Percentiles rank a stretch among this genome's conserved stretches.
Conservation (phyloP, 1,284 basidiomycete genomes). For the Trichosporon faecale region DNA sequence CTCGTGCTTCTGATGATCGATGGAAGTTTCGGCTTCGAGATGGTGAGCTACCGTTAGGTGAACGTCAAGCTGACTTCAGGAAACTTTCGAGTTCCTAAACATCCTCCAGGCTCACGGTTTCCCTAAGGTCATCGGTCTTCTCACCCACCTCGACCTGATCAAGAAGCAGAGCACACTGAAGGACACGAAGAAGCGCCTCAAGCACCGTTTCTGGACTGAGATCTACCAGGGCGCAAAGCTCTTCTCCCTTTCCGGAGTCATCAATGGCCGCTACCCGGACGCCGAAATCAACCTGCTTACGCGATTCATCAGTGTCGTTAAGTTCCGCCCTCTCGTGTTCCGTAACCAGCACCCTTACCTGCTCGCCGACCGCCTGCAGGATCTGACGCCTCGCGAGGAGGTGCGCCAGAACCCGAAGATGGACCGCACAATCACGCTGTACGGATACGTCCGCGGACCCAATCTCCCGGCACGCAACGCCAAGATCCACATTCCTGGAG, state of each 20-base stretch:
- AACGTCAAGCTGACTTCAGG: slow-evolving; percentile 56
- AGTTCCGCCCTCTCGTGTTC: slow-evolving; percentile 96
- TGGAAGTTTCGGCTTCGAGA: slow-evolving; percentile 96
- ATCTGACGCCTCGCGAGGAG: slow-evolving; percentile 83
- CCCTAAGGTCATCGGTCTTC: slow-evolving; percentile 94
- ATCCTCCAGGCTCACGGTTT: slow-evolving; percentile 96
- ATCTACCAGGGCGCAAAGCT: slow-evolving; percentile 98
- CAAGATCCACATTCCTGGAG: slow-evolving; percentile 87
- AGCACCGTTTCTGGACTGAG: slow-evolving; percentile 99
- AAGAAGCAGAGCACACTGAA: slow-evolving; percentile 86
- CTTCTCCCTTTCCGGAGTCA: slow-evolving; percentile 95
- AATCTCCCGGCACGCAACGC: slow-evolving; percentile 77
- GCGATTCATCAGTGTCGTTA: slow-evolving; percentile 96
- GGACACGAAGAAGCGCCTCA: slow-evolving; percentile 89
- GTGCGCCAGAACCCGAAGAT: slow-evolving; percentile 76
- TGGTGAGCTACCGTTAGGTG: slow-evolving; percentile 60
- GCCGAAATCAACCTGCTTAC: slow-evolving; percentile 92
- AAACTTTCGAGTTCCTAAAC: slow-evolving; percentile 98
- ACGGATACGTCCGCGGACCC: slow-evolving; percentile 91
- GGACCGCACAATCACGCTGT: slow-evolving; percentile 83
- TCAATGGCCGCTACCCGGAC: slow-evolving; percentile 98
- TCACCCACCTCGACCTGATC: slow-evolving; percentile 95
- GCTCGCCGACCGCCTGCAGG: slow-evolving; percentile 92
- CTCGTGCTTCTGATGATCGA: slow-evolving; percentile 96
- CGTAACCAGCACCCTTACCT: slow-evolving; percentile 92